Conservation (phyloP, 2,329 filamentous ascomycete genomes). For the Pseudogymnoascus sp. region DNA sequence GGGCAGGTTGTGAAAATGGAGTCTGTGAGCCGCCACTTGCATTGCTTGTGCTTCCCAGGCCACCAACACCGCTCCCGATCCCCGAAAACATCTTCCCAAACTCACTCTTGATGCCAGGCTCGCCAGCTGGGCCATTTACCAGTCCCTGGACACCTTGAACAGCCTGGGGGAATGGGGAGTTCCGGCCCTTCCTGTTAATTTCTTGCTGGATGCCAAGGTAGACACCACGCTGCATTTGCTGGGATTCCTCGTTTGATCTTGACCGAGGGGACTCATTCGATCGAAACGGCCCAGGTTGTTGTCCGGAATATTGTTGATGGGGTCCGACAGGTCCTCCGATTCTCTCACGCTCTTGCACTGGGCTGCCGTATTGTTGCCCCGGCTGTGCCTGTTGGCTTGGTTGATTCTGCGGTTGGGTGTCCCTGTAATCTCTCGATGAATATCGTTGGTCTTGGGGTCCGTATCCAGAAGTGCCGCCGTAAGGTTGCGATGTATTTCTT, state of each 20-base stretch:
- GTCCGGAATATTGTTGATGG: conserved; percentile 26
- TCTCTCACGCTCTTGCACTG: conserved; percentile 7
- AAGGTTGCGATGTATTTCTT: conserved; percentile 20
- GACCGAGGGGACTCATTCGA: conserved; percentile 39
- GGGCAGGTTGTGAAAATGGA: conserved; percentile 36
- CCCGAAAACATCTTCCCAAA: conserved; percentile 93
- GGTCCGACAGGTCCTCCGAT: conserved; percentile 25
- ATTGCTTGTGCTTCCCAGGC: conserved; percentile 39
- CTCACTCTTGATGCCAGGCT: conserved; percentile 88
- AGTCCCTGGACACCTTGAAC: conserved; percentile 86
- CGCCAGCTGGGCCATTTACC: conserved; percentile 66
- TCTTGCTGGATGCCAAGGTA: conserved; percentile 71
- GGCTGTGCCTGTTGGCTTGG: conserved; percentile 29
- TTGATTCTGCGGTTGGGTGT: conserved; percentile 26
- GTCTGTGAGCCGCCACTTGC: conserved; percentile 43
- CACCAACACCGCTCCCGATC: conserved; percentile 65
- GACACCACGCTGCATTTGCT: conserved; percentile 51
- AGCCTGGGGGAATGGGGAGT: conserved; percentile 84
- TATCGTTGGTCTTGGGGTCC: conserved; percentile 28
- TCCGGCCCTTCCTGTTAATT: conserved; percentile 70
- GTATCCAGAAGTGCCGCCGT: conserved; percentile 22
- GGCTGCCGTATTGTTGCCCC: conserved; percentile 23
- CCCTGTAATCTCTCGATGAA: conserved; percentile 27
- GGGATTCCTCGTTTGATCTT: conserved; percentile 41
- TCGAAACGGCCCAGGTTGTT: conserved; percentile 34